Conservation (phyloP, 495 filamentous ascomycete species). For the Hyaloscypha bicolor region DNA sequence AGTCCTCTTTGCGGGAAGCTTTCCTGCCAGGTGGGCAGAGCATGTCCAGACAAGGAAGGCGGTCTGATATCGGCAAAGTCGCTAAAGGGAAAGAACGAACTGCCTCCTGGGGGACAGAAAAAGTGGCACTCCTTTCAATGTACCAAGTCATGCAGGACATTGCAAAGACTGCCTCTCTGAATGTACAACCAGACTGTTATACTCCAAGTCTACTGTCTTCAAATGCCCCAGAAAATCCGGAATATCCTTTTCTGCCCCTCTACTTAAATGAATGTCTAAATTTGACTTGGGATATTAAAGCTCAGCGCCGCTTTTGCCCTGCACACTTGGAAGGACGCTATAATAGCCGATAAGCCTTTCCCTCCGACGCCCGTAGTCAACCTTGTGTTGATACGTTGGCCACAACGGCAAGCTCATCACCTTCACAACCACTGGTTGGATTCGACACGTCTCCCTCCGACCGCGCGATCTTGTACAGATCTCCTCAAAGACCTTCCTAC, state of each 20-base stretch:
- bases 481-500: not conserved
- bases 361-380: not conserved
- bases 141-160: no score
- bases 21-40: not conserved
- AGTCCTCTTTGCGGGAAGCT: not conserved
- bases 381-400: not conserved
- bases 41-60: not conserved
- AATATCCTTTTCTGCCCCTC: no score
- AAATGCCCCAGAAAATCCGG: no score
- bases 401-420: not conserved
- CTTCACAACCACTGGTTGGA: not conserved
- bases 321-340: not conserved
- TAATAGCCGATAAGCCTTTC: not conserved
- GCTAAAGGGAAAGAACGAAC: no score
- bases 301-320: no score
- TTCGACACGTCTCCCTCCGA: not conserved
- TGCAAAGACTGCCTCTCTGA: no score
- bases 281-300: no score
- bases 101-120: no score
- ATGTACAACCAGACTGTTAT: no score
- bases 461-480: not conserved
- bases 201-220: no score
- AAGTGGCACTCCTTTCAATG: no score
- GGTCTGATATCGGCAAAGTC: not conserved
- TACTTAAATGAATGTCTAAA: no score